Evolutionary conservation across 768 basidiomycete genomes (phyloP).

Genomic region (Naganishia randhawae): DNA sequence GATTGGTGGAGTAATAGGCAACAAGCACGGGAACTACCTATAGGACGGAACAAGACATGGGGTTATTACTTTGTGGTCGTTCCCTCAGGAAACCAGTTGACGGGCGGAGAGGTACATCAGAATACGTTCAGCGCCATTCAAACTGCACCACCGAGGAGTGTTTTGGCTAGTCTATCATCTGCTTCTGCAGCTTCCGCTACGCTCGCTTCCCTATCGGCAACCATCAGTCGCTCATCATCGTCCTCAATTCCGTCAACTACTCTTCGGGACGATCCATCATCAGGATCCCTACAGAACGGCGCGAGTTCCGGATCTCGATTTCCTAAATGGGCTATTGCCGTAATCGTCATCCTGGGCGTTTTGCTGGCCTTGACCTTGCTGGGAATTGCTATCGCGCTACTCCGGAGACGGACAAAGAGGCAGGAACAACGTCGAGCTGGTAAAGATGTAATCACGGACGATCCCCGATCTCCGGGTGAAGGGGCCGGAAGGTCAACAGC

Average conservation of each 20-base stretch:
- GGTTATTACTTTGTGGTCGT: conserved; percentile 76
- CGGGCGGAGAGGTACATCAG: conserved; percentile 63
- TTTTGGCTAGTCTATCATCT: conserved; percentile 60
- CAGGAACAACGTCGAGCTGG: background rate
- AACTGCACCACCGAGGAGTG: conserved; percentile 70
- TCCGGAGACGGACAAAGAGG: conserved; percentile 8
- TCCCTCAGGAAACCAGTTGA: conserved; percentile 56
- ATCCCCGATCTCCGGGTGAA: background rate
- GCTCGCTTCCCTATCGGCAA: conserved; percentile 35
- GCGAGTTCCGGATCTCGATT: conserved; percentile 54
- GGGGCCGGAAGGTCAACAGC: background rate
- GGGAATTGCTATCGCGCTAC: conserved; percentile 54
- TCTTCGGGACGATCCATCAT: background rate
- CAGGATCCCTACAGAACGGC: conserved; percentile 47
- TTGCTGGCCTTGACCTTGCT: conserved; percentile 66
- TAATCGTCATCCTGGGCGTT: conserved; percentile 79
- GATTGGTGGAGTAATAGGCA: conserved; percentile 18
- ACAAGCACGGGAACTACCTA: background rate
- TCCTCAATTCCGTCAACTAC: background rate
- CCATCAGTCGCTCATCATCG: background rate
- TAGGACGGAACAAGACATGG: conserved; percentile 52
- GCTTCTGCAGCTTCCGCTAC: conserved; percentile 51
- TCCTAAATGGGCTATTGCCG: conserved; percentile 87
- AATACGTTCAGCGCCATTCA: conserved; percentile 75
- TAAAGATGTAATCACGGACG: background rate